A percentile compares a stretch with the other conserved stretches of the same genome.
phyloP scores from a whole-genome alignment of 1,284 basidiomycete genomes.

The Leccinum fallax region DNA sequence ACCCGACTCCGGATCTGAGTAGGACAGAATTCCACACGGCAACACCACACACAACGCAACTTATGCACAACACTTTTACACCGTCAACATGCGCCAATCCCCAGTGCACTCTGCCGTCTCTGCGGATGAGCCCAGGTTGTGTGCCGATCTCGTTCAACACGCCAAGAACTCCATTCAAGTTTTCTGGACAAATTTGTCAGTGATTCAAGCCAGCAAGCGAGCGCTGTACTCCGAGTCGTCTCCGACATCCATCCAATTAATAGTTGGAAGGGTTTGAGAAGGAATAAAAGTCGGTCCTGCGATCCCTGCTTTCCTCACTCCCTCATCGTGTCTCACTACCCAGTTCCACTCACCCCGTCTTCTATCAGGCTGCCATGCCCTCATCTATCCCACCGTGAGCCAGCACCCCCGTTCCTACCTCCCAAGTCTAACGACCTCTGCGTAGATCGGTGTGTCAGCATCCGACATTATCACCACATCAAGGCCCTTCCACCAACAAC shows the following conservation, averaged over 20 bases:
- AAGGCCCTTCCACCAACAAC: fast-evolving
- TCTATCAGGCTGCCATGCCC: neutral
- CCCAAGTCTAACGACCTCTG: neutral
- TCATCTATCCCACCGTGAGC: neutral
- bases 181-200: no score
- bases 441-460: neutral
- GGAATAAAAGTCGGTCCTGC: neutral
- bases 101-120: no score
- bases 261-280: conserved; percentile 11
- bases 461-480: neutral
- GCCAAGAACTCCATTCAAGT: no score
- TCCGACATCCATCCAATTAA: no score
- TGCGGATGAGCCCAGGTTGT: no score
- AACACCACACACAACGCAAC: no score
- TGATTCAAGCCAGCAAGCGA: neutral
- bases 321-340: neutral
- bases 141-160: no score
- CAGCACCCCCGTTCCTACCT: neutral
- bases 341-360: fast-evolving
- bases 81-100: no score
- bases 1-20: no score
- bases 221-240: no score
- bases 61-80: no score
- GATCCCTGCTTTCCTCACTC: fast-evolving
- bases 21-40: no score